Evolutionary conservation across 257 asterid genomes (phyloP).

Genomic region (Scutellaria galericulata): DNA sequence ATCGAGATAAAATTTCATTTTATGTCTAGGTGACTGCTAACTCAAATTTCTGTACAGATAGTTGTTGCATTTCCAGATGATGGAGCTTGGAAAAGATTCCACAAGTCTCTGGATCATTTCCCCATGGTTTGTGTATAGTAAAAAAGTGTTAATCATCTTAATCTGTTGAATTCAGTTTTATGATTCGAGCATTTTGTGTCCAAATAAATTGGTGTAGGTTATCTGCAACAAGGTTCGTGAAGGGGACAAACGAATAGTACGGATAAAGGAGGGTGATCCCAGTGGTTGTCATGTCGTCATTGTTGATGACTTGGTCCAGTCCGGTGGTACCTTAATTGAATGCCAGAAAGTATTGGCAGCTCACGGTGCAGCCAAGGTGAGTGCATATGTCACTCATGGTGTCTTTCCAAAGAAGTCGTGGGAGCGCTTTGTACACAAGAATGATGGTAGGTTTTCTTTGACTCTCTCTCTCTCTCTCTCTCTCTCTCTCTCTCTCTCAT

Average conservation of each 20-base stretch:
- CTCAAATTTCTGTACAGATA: constrained; percentile 53
- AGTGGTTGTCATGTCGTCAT: constrained; percentile 91
- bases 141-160: not conserved
- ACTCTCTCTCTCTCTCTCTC: not conserved
- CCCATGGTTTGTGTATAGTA: constrained; percentile 61
- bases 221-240: constrained; percentile 97
- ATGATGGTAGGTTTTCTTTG: constrained; percentile 51
- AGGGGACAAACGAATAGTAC: constrained; percentile 91
- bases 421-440: constrained; percentile 82
- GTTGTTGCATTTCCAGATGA: constrained; percentile 96
- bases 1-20: not conserved
- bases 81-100: constrained; percentile 99
- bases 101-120: constrained; percentile 75
- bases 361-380: constrained; percentile 90
- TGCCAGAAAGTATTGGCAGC: constrained; percentile 97
- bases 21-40: constrained; percentile 4
- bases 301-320: constrained; percentile 95
- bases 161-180: constrained; percentile 10
- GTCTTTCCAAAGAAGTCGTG: constrained; percentile 82
- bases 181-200: constrained; percentile 22
- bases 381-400: constrained; percentile 91
- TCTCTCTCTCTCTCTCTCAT: not conserved
- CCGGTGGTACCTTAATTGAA: constrained; percentile 94
- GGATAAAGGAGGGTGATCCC: constrained; percentile 94
- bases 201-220: constrained; percentile 49